Conservation (phyloP, 2,329 filamentous ascomycete species). For the Nemania serpens region DNA sequence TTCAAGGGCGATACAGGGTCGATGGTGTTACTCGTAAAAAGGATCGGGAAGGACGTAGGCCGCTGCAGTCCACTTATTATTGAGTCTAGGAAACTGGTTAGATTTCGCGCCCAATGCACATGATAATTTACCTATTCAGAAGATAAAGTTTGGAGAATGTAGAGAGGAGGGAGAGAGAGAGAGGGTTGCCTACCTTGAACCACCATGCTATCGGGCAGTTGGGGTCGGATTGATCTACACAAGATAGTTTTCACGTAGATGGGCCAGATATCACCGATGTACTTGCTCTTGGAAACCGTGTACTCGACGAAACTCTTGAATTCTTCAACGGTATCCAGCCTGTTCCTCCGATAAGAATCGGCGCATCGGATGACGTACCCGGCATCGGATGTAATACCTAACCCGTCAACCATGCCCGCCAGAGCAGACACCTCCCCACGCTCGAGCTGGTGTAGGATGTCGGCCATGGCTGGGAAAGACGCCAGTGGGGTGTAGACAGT, state of each 20-base stretch:
- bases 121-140: neutral
- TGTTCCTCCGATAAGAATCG: conserved; percentile 40
- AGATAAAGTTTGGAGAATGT: neutral
- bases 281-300: conserved; percentile 39
- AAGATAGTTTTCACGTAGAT: conserved; percentile 36
- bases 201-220: conserved; percentile 40
- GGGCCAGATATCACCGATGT: conserved; percentile 40
- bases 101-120: conserved; percentile 12
- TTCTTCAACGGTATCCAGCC: conserved; percentile 36
- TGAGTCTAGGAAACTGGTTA: conserved; percentile 24
- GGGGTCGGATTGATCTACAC: conserved; percentile 34
- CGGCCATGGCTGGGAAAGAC: conserved; percentile 37
- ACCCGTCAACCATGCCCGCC: conserved; percentile 27
- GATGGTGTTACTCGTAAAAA: conserved; percentile 46
- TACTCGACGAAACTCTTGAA: conserved; percentile 35
- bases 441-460: conserved; percentile 37
- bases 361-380: conserved; percentile 35
- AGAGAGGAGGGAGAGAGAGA: neutral
- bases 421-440: conserved; percentile 37
- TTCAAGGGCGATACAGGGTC: conserved; percentile 46
- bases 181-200: conserved; percentile 29
- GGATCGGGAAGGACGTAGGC: conserved; percentile 44
- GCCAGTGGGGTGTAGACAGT: conserved; percentile 32
- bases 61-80: conserved; percentile 28
- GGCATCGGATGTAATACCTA: conserved; percentile 29